Evolutionary conservation across 305 asterid species (phyloP).

Genomic region (Plantago rigida): DNA sequence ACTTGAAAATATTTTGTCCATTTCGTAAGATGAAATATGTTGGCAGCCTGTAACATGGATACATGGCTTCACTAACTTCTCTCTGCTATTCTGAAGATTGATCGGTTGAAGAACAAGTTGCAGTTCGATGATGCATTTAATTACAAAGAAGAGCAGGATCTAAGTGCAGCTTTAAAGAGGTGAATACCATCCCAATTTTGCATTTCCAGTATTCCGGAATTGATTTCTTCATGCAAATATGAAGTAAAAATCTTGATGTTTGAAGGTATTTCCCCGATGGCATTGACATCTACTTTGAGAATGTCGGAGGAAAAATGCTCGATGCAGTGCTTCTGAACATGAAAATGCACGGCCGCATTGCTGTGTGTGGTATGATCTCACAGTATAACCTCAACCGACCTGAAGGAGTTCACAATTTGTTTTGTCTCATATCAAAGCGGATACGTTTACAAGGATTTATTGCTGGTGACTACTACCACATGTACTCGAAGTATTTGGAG

Average conservation of each 20-base stretch:
- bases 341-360: constrained; percentile 44
- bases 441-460: constrained; percentile 50
- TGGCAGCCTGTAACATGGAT: neutral
- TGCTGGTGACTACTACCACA: constrained; percentile 35
- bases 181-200: constrained; percentile 16
- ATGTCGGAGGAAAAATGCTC: constrained; percentile 67
- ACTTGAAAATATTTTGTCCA: too few species aligned
- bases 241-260: neutral
- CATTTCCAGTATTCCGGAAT: too few species aligned
- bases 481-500: constrained; percentile 40
- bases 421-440: constrained; percentile 31
- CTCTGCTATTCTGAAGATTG: constrained; percentile 33
- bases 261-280: constrained; percentile 51
- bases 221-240: too few species aligned
- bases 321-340: constrained; percentile 60
- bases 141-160: constrained; percentile 53
- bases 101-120: constrained; percentile 49
- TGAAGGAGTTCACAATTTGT: constrained; percentile 41
- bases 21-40: too few species aligned
- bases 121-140: constrained; percentile 58
- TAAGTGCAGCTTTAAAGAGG: constrained; percentile 44
- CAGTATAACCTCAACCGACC: constrained; percentile 50
- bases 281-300: constrained; percentile 57
- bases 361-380: constrained; percentile 60
- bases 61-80: neutral